phyloP scores from a whole-genome alignment of 345 rosid species.

The Erucastrum elatum region DNA sequence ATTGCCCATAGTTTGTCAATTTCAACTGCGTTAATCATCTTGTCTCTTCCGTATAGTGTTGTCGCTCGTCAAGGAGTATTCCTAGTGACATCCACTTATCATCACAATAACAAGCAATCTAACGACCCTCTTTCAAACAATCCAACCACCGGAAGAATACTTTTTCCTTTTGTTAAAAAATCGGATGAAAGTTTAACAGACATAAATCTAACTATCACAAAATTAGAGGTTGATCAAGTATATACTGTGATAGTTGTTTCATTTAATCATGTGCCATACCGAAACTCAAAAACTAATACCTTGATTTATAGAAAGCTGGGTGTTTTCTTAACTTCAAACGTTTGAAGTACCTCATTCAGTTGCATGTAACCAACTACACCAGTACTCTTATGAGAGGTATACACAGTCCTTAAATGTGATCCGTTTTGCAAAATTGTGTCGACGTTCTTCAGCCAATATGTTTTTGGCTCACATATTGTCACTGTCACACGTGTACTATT shows the following conservation, averaged over 20 bases:
- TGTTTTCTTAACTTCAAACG: background rate
- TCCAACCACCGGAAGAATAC: conserved; percentile 14
- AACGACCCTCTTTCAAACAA: conserved; percentile 23
- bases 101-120: conserved; percentile 33
- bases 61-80: conserved; percentile 39
- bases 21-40: conserved; percentile 10
- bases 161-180: conserved; percentile 3
- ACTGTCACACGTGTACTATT: background rate
- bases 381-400: background rate
- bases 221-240: background rate
- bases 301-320: background rate
- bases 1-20: background rate
- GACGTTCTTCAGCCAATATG: conserved; percentile 29
- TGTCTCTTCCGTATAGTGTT: conserved; percentile 38
- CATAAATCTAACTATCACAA: background rate
- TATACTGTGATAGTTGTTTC: background rate
- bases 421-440: conserved; percentile 23
- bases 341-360: background rate
- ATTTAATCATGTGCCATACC: background rate
- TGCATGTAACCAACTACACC: conserved; percentile 9
- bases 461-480: background rate
- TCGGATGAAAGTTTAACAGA: background rate
- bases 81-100: conserved; percentile 44
- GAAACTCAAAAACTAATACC: background rate
- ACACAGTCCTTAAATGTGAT: conserved; percentile 22